These are phyloP conservation scores for Pterula multifida DNA, from an alignment of 1,284 basidiomycete genomes.

Conservation along the genomic window DNA sequence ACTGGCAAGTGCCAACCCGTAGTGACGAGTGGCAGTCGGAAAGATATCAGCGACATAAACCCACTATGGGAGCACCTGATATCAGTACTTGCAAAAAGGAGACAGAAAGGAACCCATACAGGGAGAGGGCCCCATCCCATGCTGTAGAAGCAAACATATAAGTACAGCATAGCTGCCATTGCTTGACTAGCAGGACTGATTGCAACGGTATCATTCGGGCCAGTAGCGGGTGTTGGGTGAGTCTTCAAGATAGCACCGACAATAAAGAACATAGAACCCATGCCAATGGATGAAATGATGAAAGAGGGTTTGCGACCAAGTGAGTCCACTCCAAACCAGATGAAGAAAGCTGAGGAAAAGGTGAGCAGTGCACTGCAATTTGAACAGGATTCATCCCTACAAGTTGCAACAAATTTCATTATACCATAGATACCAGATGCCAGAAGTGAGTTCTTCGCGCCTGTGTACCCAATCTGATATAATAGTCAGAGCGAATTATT, in stretches of 20 bases:
- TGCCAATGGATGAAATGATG: slow-evolving; percentile 65
- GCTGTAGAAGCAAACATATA: slow-evolving; percentile 67
- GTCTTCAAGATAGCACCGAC: slow-evolving; percentile 72
- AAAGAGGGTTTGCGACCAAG: slow-evolving; percentile 63
- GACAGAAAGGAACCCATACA: slow-evolving; percentile 12
- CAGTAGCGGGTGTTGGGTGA: slow-evolving; percentile 38
- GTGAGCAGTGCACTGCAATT: slow-evolving; percentile 35
- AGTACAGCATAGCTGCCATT: slow-evolving; percentile 68
- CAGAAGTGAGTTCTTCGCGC: slow-evolving; percentile 49
- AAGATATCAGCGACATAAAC: slow-evolving; percentile 76
- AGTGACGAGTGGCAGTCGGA: slow-evolving; percentile 70
- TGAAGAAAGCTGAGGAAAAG: slow-evolving; percentile 38
- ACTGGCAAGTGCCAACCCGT: slow-evolving; percentile 60
- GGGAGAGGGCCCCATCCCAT: slow-evolving; percentile 45
- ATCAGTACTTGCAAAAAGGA: slow-evolving; percentile 12
- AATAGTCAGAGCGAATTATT: slow-evolving; percentile 3
- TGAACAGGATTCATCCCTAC: not conserved
- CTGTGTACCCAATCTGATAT: slow-evolving; percentile 50
- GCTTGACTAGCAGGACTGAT: slow-evolving; percentile 44
- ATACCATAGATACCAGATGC: slow-evolving; percentile 74
- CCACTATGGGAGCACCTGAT: slow-evolving; percentile 37
- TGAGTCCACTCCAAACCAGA: slow-evolving; percentile 54
- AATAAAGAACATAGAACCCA: slow-evolving; percentile 69
- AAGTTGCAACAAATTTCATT: slow-evolving; percentile 27
- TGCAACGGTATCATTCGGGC: slow-evolving; percentile 8